Base-by-base conservation (phyloP, 192 early-diverging fungal species). In the Pilaira anomala region DNA sequence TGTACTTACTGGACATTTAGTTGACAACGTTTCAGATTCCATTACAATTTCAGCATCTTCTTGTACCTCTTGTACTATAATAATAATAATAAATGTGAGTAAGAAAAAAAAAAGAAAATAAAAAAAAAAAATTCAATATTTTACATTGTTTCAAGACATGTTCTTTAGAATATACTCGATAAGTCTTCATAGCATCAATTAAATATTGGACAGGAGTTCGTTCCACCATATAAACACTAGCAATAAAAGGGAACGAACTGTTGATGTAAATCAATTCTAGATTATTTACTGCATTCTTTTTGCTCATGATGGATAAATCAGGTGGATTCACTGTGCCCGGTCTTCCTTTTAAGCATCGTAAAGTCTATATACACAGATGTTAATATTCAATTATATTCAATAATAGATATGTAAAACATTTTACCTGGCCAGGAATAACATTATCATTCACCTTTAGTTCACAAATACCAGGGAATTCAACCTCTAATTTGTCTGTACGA, bases 1-100 rank as follows among this genome's bases (percentile, higher is more conserved):
- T n/a, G 3, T 2, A 67, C 88, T 78, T 69, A 91, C 81, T 14
- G 90, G 90, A 53, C 87, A 88, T 60, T 86, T 92, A 24, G 91
- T 76, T 8, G 87, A 87, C 0, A 92, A 65, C 13, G 83, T 78
- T 40, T 84, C 87, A 1, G 82, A 81, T 1, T 79, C 80, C 12
- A 82, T 75, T 28, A 86, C 77, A 48, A 92, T 67, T 48, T 92
- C 90, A 53, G 82, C 78, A 39, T 90, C 88, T 44, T 81, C 83
- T 25, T 76, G 74, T 16, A 63, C 54, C 12, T 64, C 67, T 63
- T 66, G 68, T 26, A 72, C 81, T 74, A 48, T 13, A 45, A 50
- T 3, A 57, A 42, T 56, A n/a, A 54, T 28, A 33, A n/a, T n/a
- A n/a, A 22, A 2, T 9, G 60, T 18, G 41, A 22, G 25, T 50